Conservation (phyloP, 768 basidiomycete genomes). For the Pholiota conissans region DNA sequence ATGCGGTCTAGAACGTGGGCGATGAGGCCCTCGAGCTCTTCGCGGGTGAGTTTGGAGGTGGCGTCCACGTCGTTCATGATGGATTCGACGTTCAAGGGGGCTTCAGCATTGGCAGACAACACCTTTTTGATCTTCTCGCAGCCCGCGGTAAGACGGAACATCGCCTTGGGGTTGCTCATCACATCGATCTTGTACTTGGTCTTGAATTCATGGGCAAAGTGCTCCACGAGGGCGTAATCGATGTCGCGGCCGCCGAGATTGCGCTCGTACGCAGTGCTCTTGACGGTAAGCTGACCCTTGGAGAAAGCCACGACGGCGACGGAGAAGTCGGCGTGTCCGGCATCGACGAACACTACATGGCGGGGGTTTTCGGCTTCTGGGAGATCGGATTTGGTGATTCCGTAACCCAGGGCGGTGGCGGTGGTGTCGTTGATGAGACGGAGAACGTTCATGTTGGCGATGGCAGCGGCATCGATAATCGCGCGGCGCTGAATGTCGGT, state of each 20-base stretch:
- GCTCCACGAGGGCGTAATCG: slow-evolving; percentile 84
- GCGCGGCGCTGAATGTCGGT: slow-evolving; percentile 93
- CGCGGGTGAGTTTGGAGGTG: slow-evolving; percentile 79
- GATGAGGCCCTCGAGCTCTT: slow-evolving; percentile 80
- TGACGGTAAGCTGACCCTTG: slow-evolving; percentile 89
- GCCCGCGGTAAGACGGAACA: slow-evolving; percentile 84
- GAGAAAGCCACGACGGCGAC: slow-evolving; percentile 89
- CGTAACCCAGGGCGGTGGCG: slow-evolving; percentile 94
- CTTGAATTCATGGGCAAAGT: slow-evolving; percentile 93
- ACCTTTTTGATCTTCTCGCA: slow-evolving; percentile 97
- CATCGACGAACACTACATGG: slow-evolving; percentile 92
- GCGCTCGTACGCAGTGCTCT: slow-evolving; percentile 86
- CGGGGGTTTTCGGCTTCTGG: slow-evolving; percentile 80
- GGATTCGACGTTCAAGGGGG: slow-evolving; percentile 90
- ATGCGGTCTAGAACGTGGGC: slow-evolving; percentile 76
- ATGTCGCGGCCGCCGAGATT: slow-evolving; percentile 97
- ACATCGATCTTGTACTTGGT: slow-evolving; percentile 99
- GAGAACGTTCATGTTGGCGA: slow-evolving; percentile 88
- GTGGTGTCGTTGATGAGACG: slow-evolving; percentile 98
- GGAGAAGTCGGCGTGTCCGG: slow-evolving; percentile 91
- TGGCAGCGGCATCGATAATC: slow-evolving; percentile 82
- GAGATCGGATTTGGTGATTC: slow-evolving; percentile 97
- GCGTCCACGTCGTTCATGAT: slow-evolving; percentile 97
- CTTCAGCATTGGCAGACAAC: slow-evolving; percentile 89
- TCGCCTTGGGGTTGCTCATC: slow-evolving; percentile 84